Conservation (phyloP, 164 flowering plant genomes). For the Euptelea pleiosperma region DNA sequence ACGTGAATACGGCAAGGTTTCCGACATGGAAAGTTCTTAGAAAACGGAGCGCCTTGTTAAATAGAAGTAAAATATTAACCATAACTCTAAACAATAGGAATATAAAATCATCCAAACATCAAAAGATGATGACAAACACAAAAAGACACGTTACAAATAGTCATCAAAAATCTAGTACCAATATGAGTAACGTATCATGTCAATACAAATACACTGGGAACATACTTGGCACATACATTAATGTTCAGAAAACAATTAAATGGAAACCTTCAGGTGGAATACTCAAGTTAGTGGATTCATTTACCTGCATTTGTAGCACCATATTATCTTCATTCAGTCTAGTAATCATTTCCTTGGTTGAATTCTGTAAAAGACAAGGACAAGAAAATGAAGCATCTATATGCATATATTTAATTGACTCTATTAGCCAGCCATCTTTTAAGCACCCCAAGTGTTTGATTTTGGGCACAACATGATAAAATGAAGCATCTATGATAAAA, state of each 20-base stretch:
- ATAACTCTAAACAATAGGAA: no score
- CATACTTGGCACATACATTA: background rate
- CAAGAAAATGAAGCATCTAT: conserved; percentile 1
- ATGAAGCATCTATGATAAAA: background rate
- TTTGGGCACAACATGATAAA: background rate
- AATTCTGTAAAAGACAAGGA: conserved; percentile 39
- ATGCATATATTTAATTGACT: no score
- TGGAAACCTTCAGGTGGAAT: conserved; percentile 2
- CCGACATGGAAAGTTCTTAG: no score
- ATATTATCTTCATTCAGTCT: conserved; percentile 41
- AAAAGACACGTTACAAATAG: no score
- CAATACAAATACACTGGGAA: background rate
- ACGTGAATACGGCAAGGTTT: no score
- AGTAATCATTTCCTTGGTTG: conserved; percentile 38
- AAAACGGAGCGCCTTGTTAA: no score
- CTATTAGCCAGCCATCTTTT: no score
- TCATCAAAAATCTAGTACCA: no score
- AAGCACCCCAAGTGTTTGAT: background rate
- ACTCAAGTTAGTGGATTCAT: conserved; percentile 10
- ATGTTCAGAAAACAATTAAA: no score
- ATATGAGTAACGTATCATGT: background rate
- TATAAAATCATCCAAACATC: no score
- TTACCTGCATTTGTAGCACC: conserved; percentile 53
- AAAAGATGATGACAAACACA: no score
- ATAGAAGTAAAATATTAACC: no score